Conservation (phyloP, 352 stramenopile species). For the Phytophthora chlamydospora region DNA sequence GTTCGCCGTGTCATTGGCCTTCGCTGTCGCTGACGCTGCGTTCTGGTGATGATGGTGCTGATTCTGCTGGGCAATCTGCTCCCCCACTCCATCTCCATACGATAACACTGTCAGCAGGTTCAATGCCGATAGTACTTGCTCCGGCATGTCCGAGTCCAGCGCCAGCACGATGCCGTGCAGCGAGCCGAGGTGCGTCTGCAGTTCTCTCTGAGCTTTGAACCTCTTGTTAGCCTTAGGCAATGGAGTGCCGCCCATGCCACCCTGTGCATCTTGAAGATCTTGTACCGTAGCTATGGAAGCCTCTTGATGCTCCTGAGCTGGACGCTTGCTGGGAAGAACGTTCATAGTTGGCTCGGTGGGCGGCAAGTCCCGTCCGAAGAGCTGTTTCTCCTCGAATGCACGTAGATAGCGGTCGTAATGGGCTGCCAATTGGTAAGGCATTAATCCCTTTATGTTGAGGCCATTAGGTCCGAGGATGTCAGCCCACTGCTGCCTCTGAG, state of each 20-base stretch:
- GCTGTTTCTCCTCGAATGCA: slow-evolving; percentile 80
- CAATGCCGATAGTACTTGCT: slow-evolving; percentile 61
- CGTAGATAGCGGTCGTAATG: slow-evolving; percentile 64
- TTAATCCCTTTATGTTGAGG: slow-evolving; percentile 61
- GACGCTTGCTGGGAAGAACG: slow-evolving; percentile 39
- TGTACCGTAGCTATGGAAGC: slow-evolving; percentile 62
- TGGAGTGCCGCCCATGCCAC: slow-evolving; percentile 58
- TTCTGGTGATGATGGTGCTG: slow-evolving; percentile 40
- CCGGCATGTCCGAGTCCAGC: slow-evolving; percentile 65
- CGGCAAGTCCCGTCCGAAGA: slow-evolving; percentile 69
- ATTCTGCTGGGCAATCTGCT: not conserved
- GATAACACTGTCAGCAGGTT: slow-evolving; percentile 81
- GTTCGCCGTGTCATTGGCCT: slow-evolving; percentile 36
- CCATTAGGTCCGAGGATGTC: slow-evolving; percentile 52
- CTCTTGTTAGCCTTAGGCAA: slow-evolving; percentile 67
- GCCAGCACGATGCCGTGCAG: slow-evolving; percentile 76
- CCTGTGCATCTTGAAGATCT: slow-evolving; percentile 74
- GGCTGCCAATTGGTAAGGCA: slow-evolving; percentile 65
- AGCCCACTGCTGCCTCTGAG: slow-evolving; percentile 58
- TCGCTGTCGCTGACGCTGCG: slow-evolving; percentile 6
- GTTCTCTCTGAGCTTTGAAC: slow-evolving; percentile 64
- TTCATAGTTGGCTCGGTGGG: slow-evolving; percentile 20
- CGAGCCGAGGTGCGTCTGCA: slow-evolving; percentile 53
- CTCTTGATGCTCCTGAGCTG: slow-evolving; percentile 18
- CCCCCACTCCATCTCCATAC: slow-evolving; percentile 40